These are phyloP conservation scores for Corynespora cassiicola DNA, from an alignment of 2,329 filamentous ascomycete genomes.

Conservation along the genomic window DNA sequence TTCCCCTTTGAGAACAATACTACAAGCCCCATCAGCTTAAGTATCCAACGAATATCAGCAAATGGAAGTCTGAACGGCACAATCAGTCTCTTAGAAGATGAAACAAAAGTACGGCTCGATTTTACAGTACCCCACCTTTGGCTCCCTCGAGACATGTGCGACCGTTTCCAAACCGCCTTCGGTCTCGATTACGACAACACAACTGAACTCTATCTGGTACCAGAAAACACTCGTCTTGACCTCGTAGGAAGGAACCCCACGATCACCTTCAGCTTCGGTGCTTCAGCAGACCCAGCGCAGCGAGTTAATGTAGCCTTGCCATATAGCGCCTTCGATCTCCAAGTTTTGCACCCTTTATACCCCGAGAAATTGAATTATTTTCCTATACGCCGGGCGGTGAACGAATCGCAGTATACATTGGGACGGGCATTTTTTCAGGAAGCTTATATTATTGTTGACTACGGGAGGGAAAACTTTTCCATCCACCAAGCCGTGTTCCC, in stretches of 20 bases:
- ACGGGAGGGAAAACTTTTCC: slow-evolving; percentile 48
- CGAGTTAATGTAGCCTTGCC: slow-evolving; percentile 43
- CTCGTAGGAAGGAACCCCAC: slow-evolving; percentile 29
- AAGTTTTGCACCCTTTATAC: slow-evolving; percentile 56
- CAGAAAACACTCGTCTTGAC: slow-evolving; percentile 22
- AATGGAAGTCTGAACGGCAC: slow-evolving; percentile 17
- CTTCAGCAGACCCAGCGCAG: slow-evolving; percentile 14
- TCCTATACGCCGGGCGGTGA: slow-evolving; percentile 62
- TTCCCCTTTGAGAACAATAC: slow-evolving; percentile 19
- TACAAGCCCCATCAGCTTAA: slow-evolving; percentile 7
- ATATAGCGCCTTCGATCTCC: slow-evolving; percentile 51
- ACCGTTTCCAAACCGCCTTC: slow-evolving; percentile 36
- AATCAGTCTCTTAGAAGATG: slow-evolving; percentile 4
- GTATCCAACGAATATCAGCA: slow-evolving; percentile 8
- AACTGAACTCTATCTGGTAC: slow-evolving; percentile 34
- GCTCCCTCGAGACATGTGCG: slow-evolving; percentile 36
- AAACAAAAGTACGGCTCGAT: slow-evolving; percentile 28
- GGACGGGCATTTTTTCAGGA: slow-evolving; percentile 72
- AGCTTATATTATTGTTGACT: slow-evolving; percentile 54
- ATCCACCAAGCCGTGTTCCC: slow-evolving; percentile 33
- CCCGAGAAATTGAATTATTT: slow-evolving; percentile 69
- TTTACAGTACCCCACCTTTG: slow-evolving; percentile 38
- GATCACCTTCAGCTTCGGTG: slow-evolving; percentile 29
- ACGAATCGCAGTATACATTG: slow-evolving; percentile 62
- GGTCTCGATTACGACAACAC: slow-evolving; percentile 32